Conservation (phyloP, 1,284 basidiomycete genomes). For the Sphaerobolus stellatus region DNA sequence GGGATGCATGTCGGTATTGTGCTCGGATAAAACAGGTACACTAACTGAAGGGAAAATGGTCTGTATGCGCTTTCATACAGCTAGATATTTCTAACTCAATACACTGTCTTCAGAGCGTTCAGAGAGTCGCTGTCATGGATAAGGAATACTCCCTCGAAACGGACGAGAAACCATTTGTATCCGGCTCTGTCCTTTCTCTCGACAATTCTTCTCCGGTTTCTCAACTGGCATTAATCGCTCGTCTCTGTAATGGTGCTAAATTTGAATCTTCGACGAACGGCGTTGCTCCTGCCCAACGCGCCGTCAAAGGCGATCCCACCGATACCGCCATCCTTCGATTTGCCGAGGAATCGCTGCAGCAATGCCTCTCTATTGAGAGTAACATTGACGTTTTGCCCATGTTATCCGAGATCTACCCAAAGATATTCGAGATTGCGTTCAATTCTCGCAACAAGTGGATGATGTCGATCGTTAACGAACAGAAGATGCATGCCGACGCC, state of each 20-base stretch:
- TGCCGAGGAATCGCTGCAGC: constrained; percentile 91
- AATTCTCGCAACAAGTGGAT: too few relatives aligned
- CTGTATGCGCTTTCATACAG: constrained; percentile 58
- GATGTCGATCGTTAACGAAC: constrained; percentile 81
- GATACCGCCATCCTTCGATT: constrained; percentile 93
- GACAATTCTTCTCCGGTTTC: constrained; percentile 84
- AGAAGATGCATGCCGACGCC: constrained; percentile 72
- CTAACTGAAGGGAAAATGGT: constrained; percentile 97
- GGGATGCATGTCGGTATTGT: constrained; percentile 95
- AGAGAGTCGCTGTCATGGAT: not conserved
- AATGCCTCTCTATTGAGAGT: constrained; percentile 40
- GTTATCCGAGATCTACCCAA: constrained; percentile 58
- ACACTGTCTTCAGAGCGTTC: constrained; percentile 9
- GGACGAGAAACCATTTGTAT: constrained; percentile 51
- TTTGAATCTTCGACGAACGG: constrained; percentile 82
- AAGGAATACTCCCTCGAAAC: constrained; percentile 73
- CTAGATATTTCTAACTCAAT: constrained; percentile 10
- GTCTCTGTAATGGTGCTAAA: constrained; percentile 92
- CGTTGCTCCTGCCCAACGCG: constrained; percentile 30
- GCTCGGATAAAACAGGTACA: constrained; percentile 96
- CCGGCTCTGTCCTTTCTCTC: constrained; percentile 84
- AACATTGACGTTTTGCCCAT: constrained; percentile 53
- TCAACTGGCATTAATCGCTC: constrained; percentile 82
- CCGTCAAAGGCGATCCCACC: constrained; percentile 95
- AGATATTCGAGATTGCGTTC: too few relatives aligned